Evolutionary conservation across 257 asterid genomes (phyloP).

Genomic region (Vinca minor): DNA sequence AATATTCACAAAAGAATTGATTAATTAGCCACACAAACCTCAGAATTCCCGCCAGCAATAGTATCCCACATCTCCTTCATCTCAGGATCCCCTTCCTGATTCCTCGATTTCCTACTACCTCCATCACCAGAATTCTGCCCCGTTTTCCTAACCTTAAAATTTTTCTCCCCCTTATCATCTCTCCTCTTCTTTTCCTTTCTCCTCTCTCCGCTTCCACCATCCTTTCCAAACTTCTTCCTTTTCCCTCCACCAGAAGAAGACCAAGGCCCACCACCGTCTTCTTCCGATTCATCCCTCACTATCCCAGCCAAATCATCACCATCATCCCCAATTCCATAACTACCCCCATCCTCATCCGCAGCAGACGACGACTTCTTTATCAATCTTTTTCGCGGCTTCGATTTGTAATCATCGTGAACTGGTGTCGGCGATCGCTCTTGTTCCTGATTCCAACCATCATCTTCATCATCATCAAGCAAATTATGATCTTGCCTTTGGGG

Average conservation of each 20-base stretch:
- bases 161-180: conserved; percentile 43
- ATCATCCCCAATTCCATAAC: conserved; percentile 39
- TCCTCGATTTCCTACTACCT: conserved; percentile 50
- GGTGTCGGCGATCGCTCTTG: conserved; percentile 73
- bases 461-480: conserved; percentile 41
- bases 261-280: conserved; percentile 38
- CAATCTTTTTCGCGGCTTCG: conserved; percentile 72
- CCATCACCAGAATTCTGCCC: conserved; percentile 39
- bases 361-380: conserved; percentile 60
- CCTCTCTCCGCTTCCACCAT: conserved; percentile 31
- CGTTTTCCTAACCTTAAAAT: conserved; percentile 40
- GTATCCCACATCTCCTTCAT: conserved; percentile 98
- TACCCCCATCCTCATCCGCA: conserved; percentile 33
- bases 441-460: conserved; percentile 36
- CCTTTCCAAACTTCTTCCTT: conserved; percentile 46
- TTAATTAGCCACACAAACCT: conserved; percentile 27
- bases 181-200: conserved; percentile 36
- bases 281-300: conserved; percentile 54
- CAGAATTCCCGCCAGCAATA: conserved; percentile 53
- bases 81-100: conserved; percentile 76
- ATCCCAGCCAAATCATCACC: conserved; percentile 30
- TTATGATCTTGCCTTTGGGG: conserved; percentile 24
- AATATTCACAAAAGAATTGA: background rate
- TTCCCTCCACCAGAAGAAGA: conserved; percentile 43
- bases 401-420: conserved; percentile 42